Evolutionary conservation across 208 protist species (phyloP).

Genomic region (Zelonia costaricensis): DNA sequence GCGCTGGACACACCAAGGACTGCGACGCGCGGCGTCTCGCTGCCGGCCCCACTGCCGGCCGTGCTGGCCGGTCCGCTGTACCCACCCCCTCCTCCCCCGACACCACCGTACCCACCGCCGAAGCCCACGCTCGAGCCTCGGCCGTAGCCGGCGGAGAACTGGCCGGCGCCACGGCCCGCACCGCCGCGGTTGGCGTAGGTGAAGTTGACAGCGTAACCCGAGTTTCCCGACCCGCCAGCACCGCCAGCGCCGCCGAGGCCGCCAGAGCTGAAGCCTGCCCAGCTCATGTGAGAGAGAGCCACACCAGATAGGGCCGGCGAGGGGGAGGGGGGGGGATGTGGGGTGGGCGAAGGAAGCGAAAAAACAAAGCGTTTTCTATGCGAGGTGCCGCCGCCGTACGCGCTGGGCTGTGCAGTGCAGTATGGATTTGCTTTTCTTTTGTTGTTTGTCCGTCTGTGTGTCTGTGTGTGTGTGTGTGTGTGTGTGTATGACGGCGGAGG

Average conservation of each 20-base stretch:
- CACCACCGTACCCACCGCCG: neutral
- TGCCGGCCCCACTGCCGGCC: neutral
- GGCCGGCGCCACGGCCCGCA: neutral
- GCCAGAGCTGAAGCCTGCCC: conserved; percentile 15
- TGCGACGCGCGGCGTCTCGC: conserved; percentile 20
- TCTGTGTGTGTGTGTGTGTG: too few species aligned
- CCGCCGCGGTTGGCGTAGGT: neutral
- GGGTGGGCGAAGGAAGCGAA: neutral
- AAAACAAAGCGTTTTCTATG: neutral
- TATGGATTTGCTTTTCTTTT: too few species aligned
- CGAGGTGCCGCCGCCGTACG: too few species aligned
- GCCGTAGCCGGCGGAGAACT: conserved; percentile 1
- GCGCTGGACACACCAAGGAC: conserved; percentile 8
- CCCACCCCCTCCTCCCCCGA: neutral
- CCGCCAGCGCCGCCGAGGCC: neutral
- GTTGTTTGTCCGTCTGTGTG: too few species aligned
- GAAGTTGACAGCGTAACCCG: neutral
- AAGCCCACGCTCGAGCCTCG: neutral
- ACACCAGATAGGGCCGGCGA: neutral
- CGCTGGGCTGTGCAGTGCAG: too few species aligned
- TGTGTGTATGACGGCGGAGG: too few species aligned
- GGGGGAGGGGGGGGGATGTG: neutral
- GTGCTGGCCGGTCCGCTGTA: neutral
- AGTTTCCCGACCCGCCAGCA: conserved; percentile 1
- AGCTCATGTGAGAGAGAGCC: conserved; percentile 8